A percentile compares a stretch with the other conserved stretches of the same genome.
Conservation (phyloP, 345 rosid genomes). For the Chamaenerion angustifolium region DNA sequence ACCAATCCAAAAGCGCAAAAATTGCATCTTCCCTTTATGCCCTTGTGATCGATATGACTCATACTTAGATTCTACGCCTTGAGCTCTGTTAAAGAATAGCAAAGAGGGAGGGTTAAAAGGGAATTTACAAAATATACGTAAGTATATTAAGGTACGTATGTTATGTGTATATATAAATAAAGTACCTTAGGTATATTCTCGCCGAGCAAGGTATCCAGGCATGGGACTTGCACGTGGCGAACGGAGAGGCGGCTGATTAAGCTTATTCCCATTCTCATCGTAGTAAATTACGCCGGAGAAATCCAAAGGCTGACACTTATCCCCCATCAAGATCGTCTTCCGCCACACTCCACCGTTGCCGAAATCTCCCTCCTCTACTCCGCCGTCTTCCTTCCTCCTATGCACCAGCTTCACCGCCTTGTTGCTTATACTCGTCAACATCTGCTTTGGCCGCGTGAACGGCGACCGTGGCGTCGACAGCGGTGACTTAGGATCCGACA, state of each 20-base stretch:
- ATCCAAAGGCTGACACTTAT: slow-evolving; percentile 84
- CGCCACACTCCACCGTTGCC: slow-evolving; percentile 95
- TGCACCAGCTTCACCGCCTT: slow-evolving; percentile 48
- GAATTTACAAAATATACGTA: no score
- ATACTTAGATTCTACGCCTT: no score
- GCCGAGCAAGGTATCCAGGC: slow-evolving; percentile 23
- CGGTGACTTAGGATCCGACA: neutral
- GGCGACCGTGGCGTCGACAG: slow-evolving; percentile 18
- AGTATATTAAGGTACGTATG: no score
- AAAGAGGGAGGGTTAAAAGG: no score
- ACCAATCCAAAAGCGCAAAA: no score
- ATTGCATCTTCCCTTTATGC: no score
- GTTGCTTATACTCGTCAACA: slow-evolving; percentile 37
- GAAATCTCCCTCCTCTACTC: slow-evolving; percentile 10
- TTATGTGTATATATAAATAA: no score
- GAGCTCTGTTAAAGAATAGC: no score
- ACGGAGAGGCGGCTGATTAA: slow-evolving; percentile 42
- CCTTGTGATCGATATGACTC: no score
- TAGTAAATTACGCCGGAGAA: slow-evolving; percentile 87
- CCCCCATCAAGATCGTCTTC: slow-evolving; percentile 82
- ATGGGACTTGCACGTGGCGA: slow-evolving; percentile 83
- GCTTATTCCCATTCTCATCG: slow-evolving; percentile 53
- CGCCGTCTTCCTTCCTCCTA: slow-evolving; percentile 11
- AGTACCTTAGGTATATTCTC: neutral
- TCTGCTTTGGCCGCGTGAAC: slow-evolving; percentile 28